A percentile compares a stretch with the other conserved stretches of the same genome.
Conservation (phyloP, 371 early-diverging fungal genomes). For the Lichtheimia hyalospora region DNA sequence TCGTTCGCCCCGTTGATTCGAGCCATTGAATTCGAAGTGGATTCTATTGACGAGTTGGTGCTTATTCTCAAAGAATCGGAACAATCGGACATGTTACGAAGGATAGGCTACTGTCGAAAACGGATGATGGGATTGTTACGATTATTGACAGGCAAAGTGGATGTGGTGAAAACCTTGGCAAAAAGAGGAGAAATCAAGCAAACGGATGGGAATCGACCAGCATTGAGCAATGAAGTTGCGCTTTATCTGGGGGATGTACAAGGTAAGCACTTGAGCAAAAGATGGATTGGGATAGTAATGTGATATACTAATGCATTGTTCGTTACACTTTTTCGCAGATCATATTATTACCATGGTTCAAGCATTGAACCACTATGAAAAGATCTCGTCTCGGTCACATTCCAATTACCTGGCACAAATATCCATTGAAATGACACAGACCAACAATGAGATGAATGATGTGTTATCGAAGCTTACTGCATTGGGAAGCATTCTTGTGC, state of each 20-base stretch:
- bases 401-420: conserved; percentile 96
- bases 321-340: conserved; percentile 52
- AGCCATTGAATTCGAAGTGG: conserved; percentile 86
- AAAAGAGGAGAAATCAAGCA: conserved; percentile 69
- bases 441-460: conserved; percentile 89
- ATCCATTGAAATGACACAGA: conserved; percentile 93
- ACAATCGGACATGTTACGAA: conserved; percentile 83
- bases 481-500: conserved; percentile 90
- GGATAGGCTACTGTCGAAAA: conserved; percentile 85
- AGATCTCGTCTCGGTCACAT: conserved; percentile 88
- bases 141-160: conserved; percentile 76
- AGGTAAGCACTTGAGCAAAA: conserved; percentile 28
- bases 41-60: conserved; percentile 89
- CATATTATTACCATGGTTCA: conserved; percentile 94
- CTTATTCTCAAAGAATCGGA: conserved; percentile 87
- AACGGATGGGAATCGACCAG: conserved; percentile 34
- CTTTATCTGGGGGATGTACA: conserved; percentile 93
- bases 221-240: conserved; percentile 62
- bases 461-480: conserved; percentile 90
- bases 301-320: neutral
- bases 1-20: conserved; percentile 78
- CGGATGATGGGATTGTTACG: conserved; percentile 74
- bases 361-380: conserved; percentile 87
- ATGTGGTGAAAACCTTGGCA: conserved; percentile 77
- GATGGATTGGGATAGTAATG: no score